These are phyloP conservation scores for Pythium sp. DNA, from an alignment of 352 stramenopile genomes.

Conservation along the genomic window DNA sequence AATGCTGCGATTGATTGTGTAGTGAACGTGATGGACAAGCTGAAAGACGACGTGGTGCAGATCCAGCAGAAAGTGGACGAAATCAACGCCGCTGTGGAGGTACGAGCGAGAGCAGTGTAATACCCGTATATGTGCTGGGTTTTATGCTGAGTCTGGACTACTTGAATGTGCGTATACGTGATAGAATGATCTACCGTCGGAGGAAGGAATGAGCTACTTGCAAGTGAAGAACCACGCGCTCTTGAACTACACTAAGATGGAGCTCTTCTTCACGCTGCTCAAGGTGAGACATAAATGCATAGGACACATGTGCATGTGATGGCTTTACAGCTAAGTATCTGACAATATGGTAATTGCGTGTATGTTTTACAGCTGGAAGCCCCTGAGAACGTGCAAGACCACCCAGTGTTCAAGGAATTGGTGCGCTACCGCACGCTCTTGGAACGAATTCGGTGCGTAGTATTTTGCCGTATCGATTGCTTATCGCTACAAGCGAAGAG, in stretches of 20 bases:
- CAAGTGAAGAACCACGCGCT: conserved; percentile 89
- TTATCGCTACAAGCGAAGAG: background rate
- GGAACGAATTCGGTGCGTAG: conserved; percentile 66
- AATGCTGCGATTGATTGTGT: conserved; percentile 6
- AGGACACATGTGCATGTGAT: background rate
- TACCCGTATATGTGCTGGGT: too few species aligned
- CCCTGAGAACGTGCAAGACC: conserved; percentile 65
- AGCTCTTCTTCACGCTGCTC: conserved; percentile 82
- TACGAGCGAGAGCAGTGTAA: conserved; percentile 17
- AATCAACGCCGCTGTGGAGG: conserved; percentile 41
- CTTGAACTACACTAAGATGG: conserved; percentile 85
- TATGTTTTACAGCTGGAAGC: conserved; percentile 44
- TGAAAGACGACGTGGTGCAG: conserved; percentile 54
- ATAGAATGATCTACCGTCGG: conserved; percentile 59
- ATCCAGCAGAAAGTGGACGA: conserved; percentile 53
- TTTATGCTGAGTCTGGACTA: background rate
- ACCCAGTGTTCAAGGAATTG: conserved; percentile 84
- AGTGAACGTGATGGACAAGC: conserved; percentile 48
- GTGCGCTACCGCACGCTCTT: conserved; percentile 84
- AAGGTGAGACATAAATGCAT: conserved; percentile 35
- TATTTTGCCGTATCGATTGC: background rate
- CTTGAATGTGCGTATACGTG: conserved; percentile 1
- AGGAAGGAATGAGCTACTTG: conserved; percentile 71
- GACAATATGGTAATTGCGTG: background rate
- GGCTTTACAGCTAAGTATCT: background rate